These are phyloP conservation scores for Ceriops decandra DNA, from an alignment of 345 rosid genomes.

Conservation along the genomic window DNA sequence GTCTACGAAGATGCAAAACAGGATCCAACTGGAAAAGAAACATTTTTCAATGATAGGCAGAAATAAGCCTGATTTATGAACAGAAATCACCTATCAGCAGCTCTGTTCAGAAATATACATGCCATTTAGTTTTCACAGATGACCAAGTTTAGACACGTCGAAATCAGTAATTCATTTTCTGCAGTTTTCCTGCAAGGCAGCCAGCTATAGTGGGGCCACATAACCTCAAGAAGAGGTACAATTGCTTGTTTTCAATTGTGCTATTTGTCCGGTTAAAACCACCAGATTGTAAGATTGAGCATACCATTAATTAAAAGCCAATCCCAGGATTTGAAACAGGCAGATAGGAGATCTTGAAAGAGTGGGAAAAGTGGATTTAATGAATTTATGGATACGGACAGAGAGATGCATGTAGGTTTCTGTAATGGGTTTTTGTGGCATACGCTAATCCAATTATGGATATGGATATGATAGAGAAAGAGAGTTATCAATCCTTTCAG, in stretches of 20 bases:
- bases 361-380: not conserved
- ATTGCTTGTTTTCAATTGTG: too few species aligned
- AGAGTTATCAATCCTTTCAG: not conserved
- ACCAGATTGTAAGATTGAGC: too few species aligned
- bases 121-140: not conserved
- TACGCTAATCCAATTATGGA: slow-evolving; percentile 17
- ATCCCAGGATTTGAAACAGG: not conserved
- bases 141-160: slow-evolving; percentile 2
- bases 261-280: too few species aligned
- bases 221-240: too few species aligned
- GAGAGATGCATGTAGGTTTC: not conserved
- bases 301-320: not conserved
- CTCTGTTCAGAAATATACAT: too few species aligned
- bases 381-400: not conserved
- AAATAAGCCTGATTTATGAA: not conserved
- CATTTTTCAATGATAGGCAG: not conserved
- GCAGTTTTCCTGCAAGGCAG: slow-evolving; percentile 7
- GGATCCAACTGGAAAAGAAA: too few species aligned
- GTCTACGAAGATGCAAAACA: too few species aligned
- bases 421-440: not conserved
- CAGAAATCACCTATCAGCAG: not conserved
- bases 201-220: slow-evolving; percentile 17
- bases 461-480: slow-evolving; percentile 5
- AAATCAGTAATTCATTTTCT: slow-evolving; percentile 10
- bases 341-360: slow-evolving; percentile 5